Evolutionary conservation across 176 grass and related monocot genomes (phyloP), one percentile per base, ranked within the genome.

Genomic region (Raddia distichophylla): DNA sequence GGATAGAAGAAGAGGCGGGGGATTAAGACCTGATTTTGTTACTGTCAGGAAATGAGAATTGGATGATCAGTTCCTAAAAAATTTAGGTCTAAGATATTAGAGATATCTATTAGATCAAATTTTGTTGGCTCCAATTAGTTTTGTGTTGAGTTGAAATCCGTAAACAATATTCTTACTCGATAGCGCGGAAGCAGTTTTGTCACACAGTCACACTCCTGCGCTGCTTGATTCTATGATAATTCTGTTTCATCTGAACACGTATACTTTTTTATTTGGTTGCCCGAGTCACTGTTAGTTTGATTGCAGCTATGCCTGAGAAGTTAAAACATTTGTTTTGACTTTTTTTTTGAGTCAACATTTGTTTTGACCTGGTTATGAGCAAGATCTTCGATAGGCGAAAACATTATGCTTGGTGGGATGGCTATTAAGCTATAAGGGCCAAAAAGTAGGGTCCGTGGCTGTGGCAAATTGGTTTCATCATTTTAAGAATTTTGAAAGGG

Each of bases 81-180:
- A 80, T 51, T 64, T 75, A 90, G 79, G 68, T 68, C 60, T 12
- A 44, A 69, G 70, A 62, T 86, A 74, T 55, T 65, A 56, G 49
- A 76, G 78, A 75, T 48, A 35, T 71, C 51, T 77, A 42, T 75
- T 90, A 85, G 91, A 51, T 78, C 56, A 85, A 85, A 59, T 87
- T 86, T 82, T 81, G 75, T 82, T 81, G 75, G 42, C 55, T 46
- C 64, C 63, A 61, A 61, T 52, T 70, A 85, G 57, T 50, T 57
- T 43, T 76, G 47, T 81, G 62, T 77, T 34, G 35, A 78, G 75
- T 64, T 79, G 73, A 76, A 72, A 69, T 79, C 61, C 59, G 65
- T 77, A 45, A 66, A 83, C 72, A 74, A 55, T 85, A 64, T 75
- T 56, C 75, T 79, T 42, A 18, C 83, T 62, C 15, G 43, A 67